Evolutionary conservation across 805 yeast species (phyloP).

Genomic region (Wickerhamomyces hampshirensis): DNA sequence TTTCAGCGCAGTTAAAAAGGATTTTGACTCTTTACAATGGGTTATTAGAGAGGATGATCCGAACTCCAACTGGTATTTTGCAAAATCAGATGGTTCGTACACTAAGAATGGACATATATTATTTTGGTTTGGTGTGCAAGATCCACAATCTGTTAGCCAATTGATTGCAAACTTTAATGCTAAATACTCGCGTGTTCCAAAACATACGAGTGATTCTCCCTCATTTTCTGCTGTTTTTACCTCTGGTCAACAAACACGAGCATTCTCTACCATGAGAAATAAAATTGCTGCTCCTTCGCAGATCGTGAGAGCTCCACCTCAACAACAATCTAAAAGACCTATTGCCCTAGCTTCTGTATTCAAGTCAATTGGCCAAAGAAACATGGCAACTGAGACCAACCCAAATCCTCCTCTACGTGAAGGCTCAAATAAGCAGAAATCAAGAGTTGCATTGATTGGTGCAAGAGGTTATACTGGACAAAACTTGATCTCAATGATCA

Average conservation of each 20-base stretch:
- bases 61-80: conserved; percentile 87
- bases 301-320: conserved; percentile 1
- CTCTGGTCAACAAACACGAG: conserved; percentile 43
- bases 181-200: conserved; percentile 29
- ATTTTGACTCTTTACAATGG: conserved; percentile 78
- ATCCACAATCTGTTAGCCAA: conserved; percentile 54
- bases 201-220: conserved; percentile 20
- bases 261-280: conserved; percentile 40
- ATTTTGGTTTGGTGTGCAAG: conserved; percentile 89
- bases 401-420: conserved; percentile 69
- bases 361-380: conserved; percentile 24
- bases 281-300: conserved; percentile 3
- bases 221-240: conserved; percentile 34
- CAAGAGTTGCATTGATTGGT: conserved; percentile 90
- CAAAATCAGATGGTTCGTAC: conserved; percentile 91
- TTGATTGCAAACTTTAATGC: conserved; percentile 54
- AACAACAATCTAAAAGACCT: conserved; percentile 21
- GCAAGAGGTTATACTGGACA: conserved; percentile 98
- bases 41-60: conserved; percentile 84
- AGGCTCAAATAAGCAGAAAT: conserved; percentile 55
- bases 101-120: conserved; percentile 82
- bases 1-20: conserved; percentile 75
- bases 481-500: conserved; percentile 81
- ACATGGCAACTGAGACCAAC: conserved; percentile 38
- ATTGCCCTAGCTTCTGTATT: conserved; percentile 21